A percentile compares a stretch with the other conserved stretches of the same genome.
phyloP scores from a whole-genome alignment of 2,329 filamentous ascomycete genomes.

The Xylaria sp. region DNA sequence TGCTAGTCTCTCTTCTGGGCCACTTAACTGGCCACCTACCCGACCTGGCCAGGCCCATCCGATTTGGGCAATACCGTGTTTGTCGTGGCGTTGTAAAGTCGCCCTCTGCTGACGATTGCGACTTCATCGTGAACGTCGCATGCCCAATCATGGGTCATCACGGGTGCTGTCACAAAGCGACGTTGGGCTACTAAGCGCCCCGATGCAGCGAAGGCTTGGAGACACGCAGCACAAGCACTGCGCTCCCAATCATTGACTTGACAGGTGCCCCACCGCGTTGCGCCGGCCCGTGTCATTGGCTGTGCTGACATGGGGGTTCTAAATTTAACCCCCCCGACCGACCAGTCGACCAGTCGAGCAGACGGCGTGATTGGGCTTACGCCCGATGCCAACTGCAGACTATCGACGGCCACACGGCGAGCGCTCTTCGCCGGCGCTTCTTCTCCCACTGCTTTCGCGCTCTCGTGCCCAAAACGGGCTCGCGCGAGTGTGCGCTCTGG shows the following conservation, averaged over 20 bases:
- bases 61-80: slow-evolving; percentile 2
- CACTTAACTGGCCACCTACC: neutral
- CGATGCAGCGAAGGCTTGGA: slow-evolving; percentile 33
- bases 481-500: slow-evolving; percentile 34
- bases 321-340: slow-evolving; percentile 38
- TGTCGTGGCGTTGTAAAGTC: slow-evolving; percentile 12
- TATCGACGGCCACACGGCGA: slow-evolving; percentile 31
- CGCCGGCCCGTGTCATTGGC: slow-evolving; percentile 36
- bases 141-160: slow-evolving; percentile 30
- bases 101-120: neutral
- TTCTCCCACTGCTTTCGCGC: slow-evolving; percentile 35
- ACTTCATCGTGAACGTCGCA: slow-evolving; percentile 23
- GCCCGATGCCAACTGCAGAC: slow-evolving; percentile 27
- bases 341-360: slow-evolving; percentile 8
- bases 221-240: slow-evolving; percentile 34
- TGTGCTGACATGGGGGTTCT: slow-evolving; percentile 32
- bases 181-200: slow-evolving; percentile 41
- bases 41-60: neutral
- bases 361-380: slow-evolving; percentile 36
- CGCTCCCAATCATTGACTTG: slow-evolving; percentile 34
- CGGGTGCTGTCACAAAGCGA: slow-evolving; percentile 22
- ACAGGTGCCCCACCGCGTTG: slow-evolving; percentile 30
- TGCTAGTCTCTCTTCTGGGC: slow-evolving; percentile 5
- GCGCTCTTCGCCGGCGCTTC: slow-evolving; percentile 18
- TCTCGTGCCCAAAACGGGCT: slow-evolving; percentile 38